Conservation (phyloP, 805 yeast species). For the Spathaspora gorwiae region DNA sequence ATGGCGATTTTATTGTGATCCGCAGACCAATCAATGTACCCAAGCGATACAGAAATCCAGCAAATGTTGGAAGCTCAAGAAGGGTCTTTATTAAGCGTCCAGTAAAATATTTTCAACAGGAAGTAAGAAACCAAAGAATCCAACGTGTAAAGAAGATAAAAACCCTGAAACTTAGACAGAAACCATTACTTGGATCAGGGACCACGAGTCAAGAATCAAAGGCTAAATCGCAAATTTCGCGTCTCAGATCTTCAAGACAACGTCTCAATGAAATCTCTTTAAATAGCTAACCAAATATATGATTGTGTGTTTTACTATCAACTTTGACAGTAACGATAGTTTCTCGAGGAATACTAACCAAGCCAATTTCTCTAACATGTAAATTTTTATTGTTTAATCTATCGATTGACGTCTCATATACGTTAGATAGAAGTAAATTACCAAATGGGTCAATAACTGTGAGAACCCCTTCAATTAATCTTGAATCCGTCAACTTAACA, state of each 20-base stretch:
- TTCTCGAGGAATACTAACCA: constrained; percentile 49
- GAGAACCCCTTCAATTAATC: constrained; percentile 34
- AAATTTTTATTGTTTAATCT: constrained; percentile 14
- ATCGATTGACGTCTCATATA: constrained; percentile 28
- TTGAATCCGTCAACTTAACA: constrained; percentile 23
- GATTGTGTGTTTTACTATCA: constrained; percentile 14
- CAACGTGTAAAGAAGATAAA: not conserved
- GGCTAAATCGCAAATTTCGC: not conserved
- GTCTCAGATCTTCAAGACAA: not conserved
- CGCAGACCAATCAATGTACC: constrained; percentile 18
- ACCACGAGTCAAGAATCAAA: not conserved
- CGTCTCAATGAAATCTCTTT: not conserved
- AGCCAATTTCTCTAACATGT: constrained; percentile 41
- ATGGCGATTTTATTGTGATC: constrained; percentile 14
- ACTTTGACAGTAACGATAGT: constrained; percentile 29
- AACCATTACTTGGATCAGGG: not conserved
- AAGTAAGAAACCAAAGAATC: not conserved
- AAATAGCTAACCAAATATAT: constrained; percentile 5
- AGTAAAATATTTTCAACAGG: not conserved
- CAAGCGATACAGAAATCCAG: constrained; percentile 9
- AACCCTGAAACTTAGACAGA: not conserved
- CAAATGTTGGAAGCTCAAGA: constrained; percentile 7
- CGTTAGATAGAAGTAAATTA: constrained; percentile 33
- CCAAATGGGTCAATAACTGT: constrained; percentile 43
- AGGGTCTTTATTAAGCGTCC: constrained; percentile 11